A percentile compares a stretch with the other conserved stretches of the same genome.
These are phyloP conservation scores for Niebla homalea DNA, from an alignment of 495 filamentous ascomycete species.

Conservation along the genomic window DNA sequence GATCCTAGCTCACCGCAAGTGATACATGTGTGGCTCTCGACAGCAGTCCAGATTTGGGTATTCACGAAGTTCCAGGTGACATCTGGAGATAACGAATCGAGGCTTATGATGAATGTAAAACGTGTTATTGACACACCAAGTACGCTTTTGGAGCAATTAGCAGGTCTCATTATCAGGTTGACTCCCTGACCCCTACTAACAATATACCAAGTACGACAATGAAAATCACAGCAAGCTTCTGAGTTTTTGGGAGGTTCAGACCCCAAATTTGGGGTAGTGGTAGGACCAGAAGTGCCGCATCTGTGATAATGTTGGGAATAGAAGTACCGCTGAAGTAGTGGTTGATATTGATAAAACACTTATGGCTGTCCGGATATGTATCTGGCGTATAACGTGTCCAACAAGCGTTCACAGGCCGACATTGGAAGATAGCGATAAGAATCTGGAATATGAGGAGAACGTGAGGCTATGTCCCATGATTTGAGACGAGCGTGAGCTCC, in stretches of 20 bases:
- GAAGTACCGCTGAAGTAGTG: constrained; percentile 19
- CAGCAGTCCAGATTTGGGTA: constrained; percentile 4
- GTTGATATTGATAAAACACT: constrained; percentile 8
- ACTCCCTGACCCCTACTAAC: constrained; percentile 3
- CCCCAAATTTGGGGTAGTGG: constrained; percentile 9
- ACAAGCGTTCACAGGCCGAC: constrained; percentile 1
- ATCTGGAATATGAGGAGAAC: background rate
- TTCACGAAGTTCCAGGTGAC: constrained; percentile 5
- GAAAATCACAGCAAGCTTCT: constrained; percentile 6
- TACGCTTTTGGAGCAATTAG: background rate
- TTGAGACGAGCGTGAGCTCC: background rate
- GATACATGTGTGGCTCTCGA: constrained; percentile 4
- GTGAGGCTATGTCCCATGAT: background rate
- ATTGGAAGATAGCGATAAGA: constrained; percentile 1
- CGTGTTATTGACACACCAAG: constrained; percentile 1
- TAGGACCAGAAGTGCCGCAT: constrained; percentile 19
- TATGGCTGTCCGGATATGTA: background rate
- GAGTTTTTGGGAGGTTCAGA: constrained; percentile 1
- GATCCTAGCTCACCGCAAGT: background rate
- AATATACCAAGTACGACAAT: constrained; percentile 9
- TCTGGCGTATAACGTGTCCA: background rate
- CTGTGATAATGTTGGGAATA: constrained; percentile 22
- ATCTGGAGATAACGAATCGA: background rate
- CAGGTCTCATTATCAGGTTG: background rate
- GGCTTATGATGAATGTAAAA: background rate